These are phyloP conservation scores for Quercus tomentella DNA, from an alignment of 331 rosid species.

Conservation along the genomic window DNA sequence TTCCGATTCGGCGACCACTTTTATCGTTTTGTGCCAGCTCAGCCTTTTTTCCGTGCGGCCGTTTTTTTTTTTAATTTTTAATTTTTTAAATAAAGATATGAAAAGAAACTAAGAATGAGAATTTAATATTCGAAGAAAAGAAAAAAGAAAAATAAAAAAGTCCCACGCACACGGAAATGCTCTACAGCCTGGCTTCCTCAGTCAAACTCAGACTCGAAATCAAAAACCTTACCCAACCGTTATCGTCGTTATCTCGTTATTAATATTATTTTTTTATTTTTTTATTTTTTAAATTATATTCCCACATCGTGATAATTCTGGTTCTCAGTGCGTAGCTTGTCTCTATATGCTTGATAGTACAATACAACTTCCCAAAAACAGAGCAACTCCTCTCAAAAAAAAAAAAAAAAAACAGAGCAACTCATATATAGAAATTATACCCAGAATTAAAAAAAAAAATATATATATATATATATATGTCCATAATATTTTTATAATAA, in stretches of 20 bases:
- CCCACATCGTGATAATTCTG: conserved; percentile 10
- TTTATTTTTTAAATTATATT: background rate
- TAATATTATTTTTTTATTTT: background rate
- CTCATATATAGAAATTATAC: too few relatives aligned
- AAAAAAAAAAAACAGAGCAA: too few relatives aligned
- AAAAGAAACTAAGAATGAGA: background rate
- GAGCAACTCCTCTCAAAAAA: too few relatives aligned
- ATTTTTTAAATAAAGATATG: background rate
- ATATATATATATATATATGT: fast-evolving
- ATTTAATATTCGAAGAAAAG: too few relatives aligned
- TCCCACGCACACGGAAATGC: conserved; percentile 57
- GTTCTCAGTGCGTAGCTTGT: conserved; percentile 19
- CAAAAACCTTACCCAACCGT: conserved; percentile 54
- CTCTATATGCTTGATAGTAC: conserved; percentile 32
- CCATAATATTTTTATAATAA: too few relatives aligned
- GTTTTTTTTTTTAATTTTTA: background rate
- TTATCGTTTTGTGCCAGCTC: conserved; percentile 72
- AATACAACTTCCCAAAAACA: background rate
- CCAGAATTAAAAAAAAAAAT: too few relatives aligned
- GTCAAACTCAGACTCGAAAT: conserved; percentile 50
- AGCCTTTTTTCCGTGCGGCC: conserved; percentile 26
- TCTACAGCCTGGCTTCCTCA: conserved; percentile 71
- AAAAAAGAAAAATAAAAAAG: background rate
- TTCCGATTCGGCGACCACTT: conserved; percentile 76
- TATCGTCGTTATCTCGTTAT: conserved; percentile 58